These are phyloP conservation scores for Chaetomiaceae sp. DNA, from an alignment of 2,329 filamentous ascomycete genomes.

Conservation along the genomic window DNA sequence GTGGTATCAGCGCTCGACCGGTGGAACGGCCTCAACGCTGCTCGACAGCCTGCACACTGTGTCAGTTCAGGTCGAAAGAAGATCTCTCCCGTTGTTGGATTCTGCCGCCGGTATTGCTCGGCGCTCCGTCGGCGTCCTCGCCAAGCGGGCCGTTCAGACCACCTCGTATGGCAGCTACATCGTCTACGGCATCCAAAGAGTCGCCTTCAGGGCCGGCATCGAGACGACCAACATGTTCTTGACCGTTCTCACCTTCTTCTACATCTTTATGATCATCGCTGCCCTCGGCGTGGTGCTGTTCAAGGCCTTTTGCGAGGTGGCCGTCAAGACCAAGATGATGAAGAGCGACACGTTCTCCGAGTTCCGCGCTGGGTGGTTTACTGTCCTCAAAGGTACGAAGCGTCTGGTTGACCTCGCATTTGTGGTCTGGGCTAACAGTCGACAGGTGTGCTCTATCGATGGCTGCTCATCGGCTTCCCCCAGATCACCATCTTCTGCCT, in stretches of 20 bases:
- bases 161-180: conserved; percentile 44
- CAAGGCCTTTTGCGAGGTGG: conserved; percentile 69
- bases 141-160: conserved; percentile 38
- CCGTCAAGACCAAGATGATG: conserved; percentile 67
- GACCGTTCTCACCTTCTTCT: conserved; percentile 77
- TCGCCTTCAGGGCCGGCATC: conserved; percentile 74
- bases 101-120: conserved; percentile 38
- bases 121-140: conserved; percentile 36
- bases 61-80: conserved; percentile 69
- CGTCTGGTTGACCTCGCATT: no score
- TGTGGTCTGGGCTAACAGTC: background rate
- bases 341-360: conserved; percentile 78
- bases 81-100: conserved; percentile 32
- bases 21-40: conserved; percentile 69
- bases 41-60: conserved; percentile 64
- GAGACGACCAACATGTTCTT: conserved; percentile 82
- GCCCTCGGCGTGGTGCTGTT: conserved; percentile 66
- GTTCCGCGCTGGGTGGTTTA: conserved; percentile 83
- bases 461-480: conserved; percentile 78
- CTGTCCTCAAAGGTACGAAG: conserved; percentile 65
- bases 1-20: conserved; percentile 85
- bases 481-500: conserved; percentile 80
- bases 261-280: conserved; percentile 69
- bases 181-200: conserved; percentile 73
- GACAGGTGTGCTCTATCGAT: conserved; percentile 65